Percentiles rank a stretch among this genome's conserved stretches.
These are phyloP conservation scores for Lathyrus sativus DNA, from an alignment of 306 rosid species.

Conservation along the genomic window DNA sequence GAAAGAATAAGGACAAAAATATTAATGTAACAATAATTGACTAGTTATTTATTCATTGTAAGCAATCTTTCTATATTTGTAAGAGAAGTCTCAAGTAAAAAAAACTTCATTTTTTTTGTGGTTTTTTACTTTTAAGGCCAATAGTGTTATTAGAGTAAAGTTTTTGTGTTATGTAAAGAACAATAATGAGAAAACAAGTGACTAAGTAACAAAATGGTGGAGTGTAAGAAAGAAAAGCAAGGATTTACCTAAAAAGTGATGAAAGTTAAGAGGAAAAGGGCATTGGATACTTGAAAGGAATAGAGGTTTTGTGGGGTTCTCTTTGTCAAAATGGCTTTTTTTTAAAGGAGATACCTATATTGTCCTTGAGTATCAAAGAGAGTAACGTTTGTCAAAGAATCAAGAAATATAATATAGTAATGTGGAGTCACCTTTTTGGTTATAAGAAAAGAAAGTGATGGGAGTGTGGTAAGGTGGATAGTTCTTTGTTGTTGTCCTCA, in stretches of 20 bases:
- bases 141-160: conserved; percentile 23
- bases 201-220: conserved; percentile 46
- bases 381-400: conserved; percentile 94
- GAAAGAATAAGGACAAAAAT: conserved; percentile 30
- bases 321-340: conserved; percentile 70
- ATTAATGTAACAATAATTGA: conserved; percentile 11
- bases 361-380: conserved; percentile 69
- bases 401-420: conserved; percentile 48
- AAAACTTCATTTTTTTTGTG: not conserved
- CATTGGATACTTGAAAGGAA: conserved; percentile 88
- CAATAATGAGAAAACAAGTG: conserved; percentile 45
- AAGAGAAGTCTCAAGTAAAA: conserved; percentile 2
- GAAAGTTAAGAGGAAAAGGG: conserved; percentile 72
- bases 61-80: conserved; percentile 1
- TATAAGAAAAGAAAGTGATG: conserved; percentile 53
- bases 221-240: conserved; percentile 45
- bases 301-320: conserved; percentile 75
- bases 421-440: conserved; percentile 57
- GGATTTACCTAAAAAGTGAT: conserved; percentile 79
- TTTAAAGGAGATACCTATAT: conserved; percentile 58
- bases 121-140: conserved; percentile 1
- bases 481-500: conserved; percentile 46
- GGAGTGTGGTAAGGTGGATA: conserved; percentile 50
- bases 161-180: conserved; percentile 14
- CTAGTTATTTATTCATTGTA: conserved; percentile 11